Evolutionary conservation across 176 grass and related monocot species (phyloP).

Genomic region (Rhipidocladum racemiflorum): DNA sequence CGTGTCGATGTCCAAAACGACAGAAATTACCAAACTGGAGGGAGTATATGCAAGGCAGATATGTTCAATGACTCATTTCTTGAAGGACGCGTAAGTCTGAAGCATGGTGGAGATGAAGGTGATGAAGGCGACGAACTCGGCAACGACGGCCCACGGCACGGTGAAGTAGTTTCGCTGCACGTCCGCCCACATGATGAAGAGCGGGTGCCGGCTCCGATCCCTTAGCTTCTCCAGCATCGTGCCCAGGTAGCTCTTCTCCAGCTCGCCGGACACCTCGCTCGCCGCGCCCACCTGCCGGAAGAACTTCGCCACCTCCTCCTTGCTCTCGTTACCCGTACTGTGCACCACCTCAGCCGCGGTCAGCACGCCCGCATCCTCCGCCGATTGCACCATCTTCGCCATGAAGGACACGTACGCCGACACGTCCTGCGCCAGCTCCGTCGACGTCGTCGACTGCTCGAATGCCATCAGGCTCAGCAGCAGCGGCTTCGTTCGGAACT

Average conservation of each 20-base stretch:
- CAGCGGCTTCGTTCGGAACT: constrained; percentile 47
- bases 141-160: constrained; percentile 54
- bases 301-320: constrained; percentile 28
- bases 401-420: constrained; percentile 56
- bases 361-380: constrained; percentile 40
- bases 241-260: constrained; percentile 38
- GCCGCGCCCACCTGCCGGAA: constrained; percentile 33
- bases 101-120: constrained; percentile 45
- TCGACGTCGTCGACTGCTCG: constrained; percentile 26
- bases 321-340: constrained; percentile 26
- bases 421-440: constrained; percentile 5
- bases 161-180: constrained; percentile 62
- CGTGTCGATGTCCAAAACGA: too few relatives aligned
- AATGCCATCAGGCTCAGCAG: constrained; percentile 56
- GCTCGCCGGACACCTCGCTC: constrained; percentile 27
- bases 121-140: constrained; percentile 44
- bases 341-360: constrained; percentile 52
- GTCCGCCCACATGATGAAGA: constrained; percentile 55
- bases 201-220: constrained; percentile 43
- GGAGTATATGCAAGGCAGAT: too few relatives aligned
- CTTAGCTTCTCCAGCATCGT: constrained; percentile 12
- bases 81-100: neutral
- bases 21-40: too few relatives aligned
- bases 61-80: neutral
- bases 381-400: constrained; percentile 49